Evolutionary conservation across 2,329 filamentous ascomycete genomes (phyloP), one percentile per base, ranked within the genome.

Genomic region (Raffaelea albimanens): DNA sequence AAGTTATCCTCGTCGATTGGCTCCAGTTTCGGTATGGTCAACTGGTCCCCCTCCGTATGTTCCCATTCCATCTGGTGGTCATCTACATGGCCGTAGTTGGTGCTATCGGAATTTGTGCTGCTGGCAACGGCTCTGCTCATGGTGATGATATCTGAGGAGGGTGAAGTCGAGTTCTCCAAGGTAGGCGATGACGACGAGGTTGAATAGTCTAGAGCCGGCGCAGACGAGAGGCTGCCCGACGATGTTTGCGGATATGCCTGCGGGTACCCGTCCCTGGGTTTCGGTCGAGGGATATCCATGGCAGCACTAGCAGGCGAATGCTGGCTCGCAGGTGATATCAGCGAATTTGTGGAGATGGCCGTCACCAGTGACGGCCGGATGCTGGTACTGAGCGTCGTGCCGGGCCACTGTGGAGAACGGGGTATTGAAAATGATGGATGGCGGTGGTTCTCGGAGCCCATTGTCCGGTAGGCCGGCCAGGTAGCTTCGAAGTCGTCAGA

Each of bases 21-120:
- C 55, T 82, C 78, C 11, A 76, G 55, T 58, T 82, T 82, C 8
- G 75, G 74, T 8, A 74, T 61, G 14, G 70, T 57, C 41, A 73
- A 55, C 36, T 66, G 60, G 34, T 73, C 70, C 45, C 72, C 70
- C 5, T 68, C 64, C 39, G 58, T 63, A 25, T 66, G 68, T 40
- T 76, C 72, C 73, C 72, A 76, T 36, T 63, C 59, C 46, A 63
- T 59, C 25, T 73, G 69, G 65, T 64, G 14, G 66, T 33, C 63
- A 40, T 55, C 58, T 2, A 69, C 55, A n/a, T 22, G 4, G 16
- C 16, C n/a, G 7, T 29, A 14, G 19, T 16, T 20, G 11, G 19
- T 46, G 34, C 43, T 39, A 18, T 43, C 49, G 5, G 40, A 55
- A 33, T 55, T 49, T 21, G 34, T 38, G 34, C 34, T 16, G 14